Evolutionary conservation across 257 asterid genomes (phyloP), one percentile per base, ranked within the genome.

Genomic region (Solanum lycopersicoides): DNA sequence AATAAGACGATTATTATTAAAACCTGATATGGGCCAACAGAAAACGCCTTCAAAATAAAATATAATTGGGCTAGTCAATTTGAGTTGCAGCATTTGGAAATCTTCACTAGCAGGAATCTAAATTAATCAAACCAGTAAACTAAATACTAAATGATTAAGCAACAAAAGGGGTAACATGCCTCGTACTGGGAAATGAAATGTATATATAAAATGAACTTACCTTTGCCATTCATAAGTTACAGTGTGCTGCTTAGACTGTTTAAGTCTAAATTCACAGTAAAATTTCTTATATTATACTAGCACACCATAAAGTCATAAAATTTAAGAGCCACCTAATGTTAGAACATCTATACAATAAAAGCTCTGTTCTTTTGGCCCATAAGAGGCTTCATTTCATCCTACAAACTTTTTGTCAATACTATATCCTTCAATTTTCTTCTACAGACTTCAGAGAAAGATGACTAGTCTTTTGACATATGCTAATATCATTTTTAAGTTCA

Each of bases 341-440:
- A 80, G 85, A 80, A 80, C 68, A 80, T 47, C 85, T 82, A 32
- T 82, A 82, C 85, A 82, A 82, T 47, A 47, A 82, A 74, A 82
- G 69, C 39, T 30, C 12, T 82, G 16, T 30, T 80, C 35, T 28
- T 28, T 45, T 18, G 42, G 85, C 85, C 44, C 68, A 47, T 80
- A 45, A 47, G 68, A 80, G 84, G 28, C 42, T 47, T 50, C 45
- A 82, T 82, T 82, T 50, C 85, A 20, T 82, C 69, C 85, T 82
- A 82, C 85, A 47, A 47, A 82, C 69, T 30, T 30, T 75, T 87
- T 84, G 88, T 30, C 88, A 88, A 39, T 59, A 88, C 90, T 87
- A 88, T 83, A 77, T 88, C 86, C 92, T 92, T 86, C 87, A 75
- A 83, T 87, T 86, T 86, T 86, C 76, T 69, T 68, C 83, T 84